Base-by-base conservation (phyloP, 208 protist genomes). In the Trypanosoma brucei region DNA sequence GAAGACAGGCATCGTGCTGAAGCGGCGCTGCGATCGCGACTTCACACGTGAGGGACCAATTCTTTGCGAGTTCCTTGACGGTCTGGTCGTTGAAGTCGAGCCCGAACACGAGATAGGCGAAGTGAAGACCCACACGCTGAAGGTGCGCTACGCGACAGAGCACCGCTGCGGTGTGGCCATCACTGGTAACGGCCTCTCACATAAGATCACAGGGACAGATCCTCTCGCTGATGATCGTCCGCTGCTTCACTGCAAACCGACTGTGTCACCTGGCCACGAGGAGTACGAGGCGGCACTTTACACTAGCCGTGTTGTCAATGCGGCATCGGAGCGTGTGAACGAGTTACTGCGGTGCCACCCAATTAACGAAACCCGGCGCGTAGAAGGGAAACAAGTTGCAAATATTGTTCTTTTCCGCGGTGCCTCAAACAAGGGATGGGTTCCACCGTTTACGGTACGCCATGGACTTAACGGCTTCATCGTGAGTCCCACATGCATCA, bases 81-180 rank as follows among this genome's bases (percentile, higher is more conserved):
- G 79, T n/a, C 72, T 56, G 22, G 56, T 51, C 3, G 66, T 88
- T 55, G 11, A 50, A 33, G 50, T 46, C 51, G 81, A 91, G 51
- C 71, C 77, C 11, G 77, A 70, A 57, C 51, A 53, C 13, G 9
- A 22, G 36, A 45, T 57, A 14, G 52, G 38, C 5, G 11, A 30
- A 34, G 5, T 35, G 9, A n/a, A n/a, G 14, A 68, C 73, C 8
- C 83, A 90, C 70, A 48, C 42, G 34, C 55, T 91, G 38, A 76
- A 76, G 38, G 59, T 87, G 46, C 68, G 78, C 60, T 86, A 91
- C 74, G 81, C 84, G 6, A 88, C 75, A 49, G 80, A 87, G 81
- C 84, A 91, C 67, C 80, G 84, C 58, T 91, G 84, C 40, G 84
- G 78, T 6, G 65, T 91, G 30, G 80, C 79, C 39, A 59, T 91